Evolutionary conservation across 1,284 basidiomycete species (phyloP), one percentile per base, ranked within the genome.

Genomic region (Apiotrichum porosum): DNA sequence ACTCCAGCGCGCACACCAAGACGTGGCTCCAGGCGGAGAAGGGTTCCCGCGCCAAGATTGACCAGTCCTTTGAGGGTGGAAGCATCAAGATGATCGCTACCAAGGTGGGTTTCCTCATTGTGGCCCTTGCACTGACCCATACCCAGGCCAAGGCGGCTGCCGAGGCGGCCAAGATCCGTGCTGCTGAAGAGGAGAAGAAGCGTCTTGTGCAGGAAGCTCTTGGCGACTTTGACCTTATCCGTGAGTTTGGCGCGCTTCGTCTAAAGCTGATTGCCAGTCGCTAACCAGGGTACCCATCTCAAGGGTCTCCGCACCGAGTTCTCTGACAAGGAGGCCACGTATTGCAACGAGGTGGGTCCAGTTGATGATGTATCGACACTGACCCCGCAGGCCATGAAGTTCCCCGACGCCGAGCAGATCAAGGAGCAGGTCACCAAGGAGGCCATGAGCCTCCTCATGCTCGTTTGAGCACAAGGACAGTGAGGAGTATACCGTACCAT

Each of bases 191-290:
- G 36, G 40, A 38, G 17, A 52, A 46, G 36, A 15, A 15, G 6
- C 35, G 38, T 1, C 12, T 58, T 2, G 24, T 56, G 6, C 37
- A 28, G 13, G 21, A 47, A 9, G 52, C 52, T 1, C 42, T 42
- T 6, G 47, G 49, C 19, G 59, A 52, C 18, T 42, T 52, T n/a
- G 33, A 48, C 2, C 24, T 40, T 3, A 47, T 51, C 9, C 21
- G 56, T 61, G 17, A 49, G 59, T 47, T n/a, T 4, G 2, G 13
- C 6, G 4, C 2, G 26, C 10, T 5, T 5, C 30, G 6, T 12
- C 6, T 6, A 31, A 4, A 22, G 18, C 26, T 40, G 10, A 30
- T 13, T 8, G 17, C 15, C 31, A 42, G 40, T 23, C 13, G n/a
- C 5, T 3, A 10, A 6, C 2, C 42, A 52, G 31, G 32, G 31